Evolutionary conservation across 1,284 basidiomycete genomes (phyloP).

Genomic region (Meripilus lineatus): DNA sequence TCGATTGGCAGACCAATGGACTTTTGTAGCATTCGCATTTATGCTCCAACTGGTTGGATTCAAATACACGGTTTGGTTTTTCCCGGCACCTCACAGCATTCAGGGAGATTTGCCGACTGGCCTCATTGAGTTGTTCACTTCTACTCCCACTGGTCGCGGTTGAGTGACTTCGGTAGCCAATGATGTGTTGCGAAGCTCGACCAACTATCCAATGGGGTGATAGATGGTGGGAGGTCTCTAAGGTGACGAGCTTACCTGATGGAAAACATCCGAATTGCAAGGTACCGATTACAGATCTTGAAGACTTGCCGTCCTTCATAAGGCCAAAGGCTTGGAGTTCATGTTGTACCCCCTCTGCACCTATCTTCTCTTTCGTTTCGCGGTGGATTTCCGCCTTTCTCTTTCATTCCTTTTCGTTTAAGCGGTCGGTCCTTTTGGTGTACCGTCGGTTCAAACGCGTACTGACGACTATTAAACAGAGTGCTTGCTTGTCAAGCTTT

Average conservation of each 20-base stretch:
- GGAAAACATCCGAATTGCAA: conserved; percentile 23
- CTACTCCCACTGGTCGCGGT: too few species aligned
- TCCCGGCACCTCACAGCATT: too few species aligned
- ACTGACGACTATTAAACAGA: conserved; percentile 24
- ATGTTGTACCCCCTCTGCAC: conserved; percentile 26
- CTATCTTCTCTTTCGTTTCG: conserved; percentile 27
- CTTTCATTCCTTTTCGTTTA: too few species aligned
- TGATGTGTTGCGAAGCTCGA: not conserved
- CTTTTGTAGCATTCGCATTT: too few species aligned
- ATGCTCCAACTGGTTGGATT: too few species aligned
- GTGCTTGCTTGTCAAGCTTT: conserved; percentile 31
- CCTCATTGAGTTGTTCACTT: too few species aligned
- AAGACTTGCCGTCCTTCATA: conserved; percentile 20
- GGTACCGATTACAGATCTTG: conserved; percentile 18
- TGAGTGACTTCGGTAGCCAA: not conserved
- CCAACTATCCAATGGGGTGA: conserved; percentile 14
- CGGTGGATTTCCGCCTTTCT: conserved; percentile 27
- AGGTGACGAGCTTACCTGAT: conserved; percentile 30
- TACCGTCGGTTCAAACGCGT: conserved; percentile 8
- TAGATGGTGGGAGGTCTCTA: conserved; percentile 26
- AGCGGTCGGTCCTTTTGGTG: conserved; percentile 11
- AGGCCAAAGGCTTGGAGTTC: too few species aligned
- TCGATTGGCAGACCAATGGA: too few species aligned
- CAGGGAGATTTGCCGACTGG: too few species aligned
- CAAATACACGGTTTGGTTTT: too few species aligned